Evolutionary conservation across 768 basidiomycete species (phyloP).

Genomic region (Kwoniella dejecticola): DNA sequence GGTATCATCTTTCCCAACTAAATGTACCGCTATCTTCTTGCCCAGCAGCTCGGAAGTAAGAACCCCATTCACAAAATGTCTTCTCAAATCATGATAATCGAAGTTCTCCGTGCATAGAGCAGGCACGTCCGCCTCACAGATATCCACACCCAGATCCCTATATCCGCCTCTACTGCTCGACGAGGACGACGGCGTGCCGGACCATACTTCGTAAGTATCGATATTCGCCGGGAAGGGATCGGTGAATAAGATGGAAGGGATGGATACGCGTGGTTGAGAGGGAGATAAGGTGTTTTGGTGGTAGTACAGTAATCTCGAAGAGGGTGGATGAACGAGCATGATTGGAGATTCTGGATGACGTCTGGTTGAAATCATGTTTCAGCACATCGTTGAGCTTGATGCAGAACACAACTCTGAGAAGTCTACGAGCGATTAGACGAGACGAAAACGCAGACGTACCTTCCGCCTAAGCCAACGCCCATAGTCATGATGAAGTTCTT

Average conservation of each 20-base stretch:
- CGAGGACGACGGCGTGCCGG: constrained; percentile 58
- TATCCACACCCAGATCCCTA: constrained; percentile 53
- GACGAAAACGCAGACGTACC: constrained; percentile 39
- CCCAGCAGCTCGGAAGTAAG: constrained; percentile 90
- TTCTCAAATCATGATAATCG: constrained; percentile 87
- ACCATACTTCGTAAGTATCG: constrained; percentile 78
- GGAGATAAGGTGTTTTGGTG: constrained; percentile 40
- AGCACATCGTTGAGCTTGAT: too few relatives aligned
- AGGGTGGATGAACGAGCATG: constrained; percentile 52
- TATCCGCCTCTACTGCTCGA: constrained; percentile 35
- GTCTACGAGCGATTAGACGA: too few relatives aligned
- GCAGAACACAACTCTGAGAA: too few relatives aligned
- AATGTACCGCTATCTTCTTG: constrained; percentile 90
- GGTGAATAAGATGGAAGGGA: constrained; percentile 57
- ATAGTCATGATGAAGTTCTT: constrained; percentile 97
- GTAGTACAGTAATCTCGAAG: constrained; percentile 48
- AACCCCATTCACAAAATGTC: constrained; percentile 91
- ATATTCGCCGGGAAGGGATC: constrained; percentile 72
- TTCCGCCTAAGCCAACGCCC: constrained; percentile 57
- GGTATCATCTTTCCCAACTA: constrained; percentile 61
- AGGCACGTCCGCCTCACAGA: constrained; percentile 68
- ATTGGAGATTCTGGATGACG: constrained; percentile 65
- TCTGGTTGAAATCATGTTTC: too few relatives aligned
- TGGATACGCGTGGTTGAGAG: constrained; percentile 25
- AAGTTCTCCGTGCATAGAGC: constrained; percentile 98